These are phyloP conservation scores for Chlorella sp. DNA, from an alignment of 139 green algal genomes.

Conservation along the genomic window DNA sequence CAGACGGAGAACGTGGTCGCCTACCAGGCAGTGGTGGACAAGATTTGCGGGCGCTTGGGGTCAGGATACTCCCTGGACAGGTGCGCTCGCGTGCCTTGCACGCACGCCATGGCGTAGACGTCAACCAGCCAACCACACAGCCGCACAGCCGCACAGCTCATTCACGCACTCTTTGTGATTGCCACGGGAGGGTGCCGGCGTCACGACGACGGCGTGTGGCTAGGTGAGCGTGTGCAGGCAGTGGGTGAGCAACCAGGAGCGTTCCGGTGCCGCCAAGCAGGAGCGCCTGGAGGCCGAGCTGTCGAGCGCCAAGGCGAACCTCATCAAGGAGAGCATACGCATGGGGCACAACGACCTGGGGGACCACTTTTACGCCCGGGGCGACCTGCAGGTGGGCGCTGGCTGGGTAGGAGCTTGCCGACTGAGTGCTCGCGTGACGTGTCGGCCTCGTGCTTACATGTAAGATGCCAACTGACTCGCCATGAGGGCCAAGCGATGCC, in stretches of 20 bases:
- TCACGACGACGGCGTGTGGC: no score
- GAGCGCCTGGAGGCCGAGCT: constrained; percentile 77
- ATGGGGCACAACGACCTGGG: constrained; percentile 85
- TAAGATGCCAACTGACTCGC: no score
- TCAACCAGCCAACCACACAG: no score
- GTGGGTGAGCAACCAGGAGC: constrained; percentile 43
- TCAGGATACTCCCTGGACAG: background rate
- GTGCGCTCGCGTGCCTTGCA: background rate
- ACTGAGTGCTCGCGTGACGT: no score
- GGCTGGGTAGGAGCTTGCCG: no score
- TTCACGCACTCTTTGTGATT: no score
- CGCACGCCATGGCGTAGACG: no score
- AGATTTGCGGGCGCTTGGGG: background rate
- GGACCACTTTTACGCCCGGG: constrained; percentile 72
- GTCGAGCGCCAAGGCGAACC: constrained; percentile 47
- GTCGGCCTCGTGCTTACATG: no score
- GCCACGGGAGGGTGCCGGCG: no score
- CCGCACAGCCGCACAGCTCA: no score
- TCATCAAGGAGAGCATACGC: constrained; percentile 73
- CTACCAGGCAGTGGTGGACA: background rate
- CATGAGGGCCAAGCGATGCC: no score
- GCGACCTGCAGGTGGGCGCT: constrained; percentile 67
- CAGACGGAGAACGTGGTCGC: background rate
- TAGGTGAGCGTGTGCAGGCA: constrained; percentile 9
- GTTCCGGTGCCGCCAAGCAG: constrained; percentile 21